phyloP scores from a whole-genome alignment of 805 yeast genomes.

The Yarrowia porcina region DNA sequence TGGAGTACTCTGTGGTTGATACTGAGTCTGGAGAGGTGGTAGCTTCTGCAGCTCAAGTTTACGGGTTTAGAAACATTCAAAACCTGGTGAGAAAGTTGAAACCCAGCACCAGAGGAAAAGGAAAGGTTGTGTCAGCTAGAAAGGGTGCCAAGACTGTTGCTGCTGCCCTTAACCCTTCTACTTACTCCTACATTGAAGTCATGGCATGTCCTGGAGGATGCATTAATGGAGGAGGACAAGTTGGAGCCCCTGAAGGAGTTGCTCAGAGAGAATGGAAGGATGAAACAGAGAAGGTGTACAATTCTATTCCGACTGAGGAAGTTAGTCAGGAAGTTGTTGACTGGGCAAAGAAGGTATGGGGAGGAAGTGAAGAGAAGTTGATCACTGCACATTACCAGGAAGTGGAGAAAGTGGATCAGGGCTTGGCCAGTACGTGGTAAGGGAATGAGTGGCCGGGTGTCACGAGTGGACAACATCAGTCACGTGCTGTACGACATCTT shows the following conservation, averaged over 20 bases:
- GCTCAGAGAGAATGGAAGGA: conserved; percentile 37
- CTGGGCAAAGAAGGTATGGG: conserved; percentile 20
- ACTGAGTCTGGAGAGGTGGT: conserved; percentile 37
- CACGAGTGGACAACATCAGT: not conserved
- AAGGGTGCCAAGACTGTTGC: conserved; percentile 28
- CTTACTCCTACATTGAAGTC: conserved; percentile 80
- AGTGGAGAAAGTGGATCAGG: not conserved
- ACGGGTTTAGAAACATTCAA: conserved; percentile 93
- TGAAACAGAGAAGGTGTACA: conserved; percentile 41
- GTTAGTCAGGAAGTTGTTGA: conserved; percentile 27
- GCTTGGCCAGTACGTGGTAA: conserved; percentile 18
- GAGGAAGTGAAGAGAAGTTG: not conserved
- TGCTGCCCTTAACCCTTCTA: conserved; percentile 54
- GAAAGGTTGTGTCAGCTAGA: conserved; percentile 28
- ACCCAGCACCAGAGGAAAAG: conserved; percentile 36
- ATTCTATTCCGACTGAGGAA: conserved; percentile 26
- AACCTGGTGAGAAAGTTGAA: conserved; percentile 82
- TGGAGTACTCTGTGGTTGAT: conserved; percentile 58
- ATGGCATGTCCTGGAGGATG: conserved; percentile 99
- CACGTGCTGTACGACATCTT: not conserved
- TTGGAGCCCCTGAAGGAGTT: conserved; percentile 44
- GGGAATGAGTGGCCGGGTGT: not conserved
- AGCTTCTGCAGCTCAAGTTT: conserved; percentile 62
- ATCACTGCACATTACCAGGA: conserved; percentile 17
- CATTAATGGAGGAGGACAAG: conserved; percentile 94